Evolutionary conservation across 441 rosid genomes (phyloP).

Genomic region (Hypseocharis bilobata): DNA sequence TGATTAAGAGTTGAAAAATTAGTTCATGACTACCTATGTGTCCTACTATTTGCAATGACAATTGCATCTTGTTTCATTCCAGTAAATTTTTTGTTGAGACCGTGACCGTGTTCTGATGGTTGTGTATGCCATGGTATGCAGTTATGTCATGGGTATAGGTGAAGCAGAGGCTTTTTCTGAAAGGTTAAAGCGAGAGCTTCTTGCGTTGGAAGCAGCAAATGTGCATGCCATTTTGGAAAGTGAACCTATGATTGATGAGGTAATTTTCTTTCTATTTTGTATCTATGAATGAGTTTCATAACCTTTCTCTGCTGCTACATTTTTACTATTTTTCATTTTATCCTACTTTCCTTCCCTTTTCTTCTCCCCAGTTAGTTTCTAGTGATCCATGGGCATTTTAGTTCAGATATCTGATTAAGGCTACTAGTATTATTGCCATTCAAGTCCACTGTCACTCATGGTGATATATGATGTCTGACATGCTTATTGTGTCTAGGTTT

Average conservation of each 20-base stretch:
- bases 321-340: background rate
- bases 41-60: background rate
- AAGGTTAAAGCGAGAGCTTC: constrained; percentile 95
- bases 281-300: background rate
- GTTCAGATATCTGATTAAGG: background rate
- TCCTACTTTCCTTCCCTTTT: background rate
- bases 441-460: background rate
- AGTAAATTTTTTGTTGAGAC: background rate
- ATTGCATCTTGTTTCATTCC: background rate
- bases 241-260: constrained; percentile 91
- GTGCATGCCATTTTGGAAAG: constrained; percentile 98
- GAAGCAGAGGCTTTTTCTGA: constrained; percentile 99
- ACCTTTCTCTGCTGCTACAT: background rate
- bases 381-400: background rate
- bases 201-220: constrained; percentile 96
- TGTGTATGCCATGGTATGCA: constrained; percentile 31
- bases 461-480: background rate
- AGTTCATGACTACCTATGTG: constrained; percentile 9
- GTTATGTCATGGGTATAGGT: constrained; percentile 96
- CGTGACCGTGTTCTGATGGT: constrained; percentile 13
- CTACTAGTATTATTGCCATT: background rate
- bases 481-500: background rate
- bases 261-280: constrained; percentile 21
- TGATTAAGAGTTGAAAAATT: constrained; percentile 1
- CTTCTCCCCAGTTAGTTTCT: background rate